Evolutionary conservation across 2,329 filamentous ascomycete genomes (phyloP), one percentile per base, ranked within the genome.

Genomic region (Fusarium sambucinum): DNA sequence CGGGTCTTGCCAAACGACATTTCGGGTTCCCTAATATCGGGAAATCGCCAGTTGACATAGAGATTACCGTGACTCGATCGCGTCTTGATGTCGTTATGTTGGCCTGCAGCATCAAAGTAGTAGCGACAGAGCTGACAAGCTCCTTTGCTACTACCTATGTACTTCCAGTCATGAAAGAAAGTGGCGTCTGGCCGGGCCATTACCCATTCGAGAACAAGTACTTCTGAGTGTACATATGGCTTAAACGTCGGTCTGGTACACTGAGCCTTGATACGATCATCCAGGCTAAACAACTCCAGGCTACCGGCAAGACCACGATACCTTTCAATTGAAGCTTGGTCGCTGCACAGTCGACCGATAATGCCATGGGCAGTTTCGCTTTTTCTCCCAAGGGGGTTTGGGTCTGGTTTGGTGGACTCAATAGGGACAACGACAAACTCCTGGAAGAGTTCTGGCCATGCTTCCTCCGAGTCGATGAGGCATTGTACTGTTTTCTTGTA

Each of bases 121-220:
- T 77, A 76, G 5, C 69, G 40, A 27, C 81, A 83, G 2, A 83
- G 73, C 1, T 75, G 73, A 33, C 81, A 83, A 0, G 79, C 77
- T 0, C 80, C 80, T 63, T 83, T 83, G 68, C 79, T 81, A 29
- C 71, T 73, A 1, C 80, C 80, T n/a, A 83, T 79, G 54, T 81
- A 82, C 16, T 64, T 71, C 58, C 72, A 76, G 11, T 68, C 59
- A 0, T 60, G 40, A 57, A 78, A 82, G 71, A 80, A 82, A 0
- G 35, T 35, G 1, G 62, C 27, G 0, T 11, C 29, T 77, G 4
- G 51, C 7, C 61, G 58, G 16, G 51, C 33, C 17, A 73, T 47
- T 14, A 75, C 35, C 35, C 75, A 73, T 16, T 76, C 69, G 12
- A 77, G 70, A 0, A 80, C 64, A 0, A 79, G 62, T 1, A 79